A percentile compares a stretch with the other conserved stretches of the same genome.
Conservation (phyloP, 768 basidiomycete species). For the Tylopilus rubrobrunneus region DNA sequence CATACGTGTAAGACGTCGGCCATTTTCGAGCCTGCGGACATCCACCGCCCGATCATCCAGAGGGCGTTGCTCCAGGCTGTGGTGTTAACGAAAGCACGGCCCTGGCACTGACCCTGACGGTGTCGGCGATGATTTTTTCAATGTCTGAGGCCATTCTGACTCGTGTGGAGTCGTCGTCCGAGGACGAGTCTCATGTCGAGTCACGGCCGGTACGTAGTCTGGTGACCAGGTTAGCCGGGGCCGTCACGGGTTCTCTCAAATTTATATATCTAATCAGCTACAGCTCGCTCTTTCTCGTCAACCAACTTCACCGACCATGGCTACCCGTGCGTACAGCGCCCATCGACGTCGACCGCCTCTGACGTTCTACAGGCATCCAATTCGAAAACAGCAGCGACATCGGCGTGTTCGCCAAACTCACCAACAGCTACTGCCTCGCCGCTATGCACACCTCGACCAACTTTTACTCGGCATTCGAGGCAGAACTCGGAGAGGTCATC, state of each 20-base stretch:
- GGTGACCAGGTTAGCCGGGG: too few species aligned
- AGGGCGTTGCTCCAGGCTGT: constrained; percentile 59
- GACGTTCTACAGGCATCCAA: constrained; percentile 61
- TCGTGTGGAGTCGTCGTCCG: too few species aligned
- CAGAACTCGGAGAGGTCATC: constrained; percentile 87
- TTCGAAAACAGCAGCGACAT: constrained; percentile 95
- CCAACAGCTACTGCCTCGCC: constrained; percentile 95
- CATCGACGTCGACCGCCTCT: background rate
- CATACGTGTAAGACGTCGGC: constrained; percentile 79
- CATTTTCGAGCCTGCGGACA: constrained; percentile 44
- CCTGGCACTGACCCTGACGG: too few species aligned
- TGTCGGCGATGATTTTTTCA: too few species aligned
- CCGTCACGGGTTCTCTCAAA: too few species aligned
- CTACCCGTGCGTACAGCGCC: constrained; percentile 52
- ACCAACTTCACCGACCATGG: constrained; percentile 38
- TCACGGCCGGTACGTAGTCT: too few species aligned
- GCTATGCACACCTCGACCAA: constrained; percentile 94
- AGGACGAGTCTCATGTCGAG: constrained; percentile 8
- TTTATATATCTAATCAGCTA: background rate
- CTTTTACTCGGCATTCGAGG: constrained; percentile 97
- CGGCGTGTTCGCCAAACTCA: constrained; percentile 96
- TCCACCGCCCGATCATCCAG: constrained; percentile 82
- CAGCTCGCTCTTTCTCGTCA: background rate
- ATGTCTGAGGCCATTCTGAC: too few species aligned
- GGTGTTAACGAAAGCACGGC: too few species aligned